Evolutionary conservation across 2,329 filamentous ascomycete genomes (phyloP).

Genomic region (Talaromyces sp.): DNA sequence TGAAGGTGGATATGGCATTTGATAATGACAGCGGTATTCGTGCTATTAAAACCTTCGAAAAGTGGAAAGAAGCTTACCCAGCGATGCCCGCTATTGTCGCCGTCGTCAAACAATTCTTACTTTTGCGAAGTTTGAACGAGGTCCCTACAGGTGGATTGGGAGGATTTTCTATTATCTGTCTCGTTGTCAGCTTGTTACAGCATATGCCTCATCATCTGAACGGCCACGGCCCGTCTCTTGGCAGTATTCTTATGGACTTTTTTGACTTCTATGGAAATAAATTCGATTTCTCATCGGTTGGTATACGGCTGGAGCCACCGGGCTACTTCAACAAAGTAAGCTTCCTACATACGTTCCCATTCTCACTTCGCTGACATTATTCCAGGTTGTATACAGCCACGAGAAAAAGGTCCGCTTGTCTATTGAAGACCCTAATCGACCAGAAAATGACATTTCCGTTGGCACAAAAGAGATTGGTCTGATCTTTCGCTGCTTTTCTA

Average conservation of each 20-base stretch:
- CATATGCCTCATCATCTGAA: constrained; percentile 68
- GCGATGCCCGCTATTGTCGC: constrained; percentile 83
- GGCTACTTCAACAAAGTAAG: constrained; percentile 72
- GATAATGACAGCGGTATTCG: constrained; percentile 80
- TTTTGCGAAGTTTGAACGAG: constrained; percentile 87
- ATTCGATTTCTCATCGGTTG: constrained; percentile 67
- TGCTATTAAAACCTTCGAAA: constrained; percentile 74
- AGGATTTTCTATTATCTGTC: constrained; percentile 89
- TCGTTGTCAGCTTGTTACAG: constrained; percentile 85
- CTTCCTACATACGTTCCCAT: not conserved
- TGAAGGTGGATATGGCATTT: constrained; percentile 91
- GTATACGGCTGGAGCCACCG: constrained; percentile 73
- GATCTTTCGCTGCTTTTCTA: constrained; percentile 67
- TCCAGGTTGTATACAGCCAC: constrained; percentile 14
- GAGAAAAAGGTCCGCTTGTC: constrained; percentile 58
- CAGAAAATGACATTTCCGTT: constrained; percentile 82
- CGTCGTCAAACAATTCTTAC: constrained; percentile 85
- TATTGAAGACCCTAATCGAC: constrained; percentile 88
- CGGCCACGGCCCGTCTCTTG: constrained; percentile 67
- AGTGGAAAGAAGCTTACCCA: constrained; percentile 76
- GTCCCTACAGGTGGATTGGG: constrained; percentile 87
- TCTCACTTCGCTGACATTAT: not conserved
- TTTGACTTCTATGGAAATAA: constrained; percentile 82
- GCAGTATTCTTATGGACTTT: constrained; percentile 80
- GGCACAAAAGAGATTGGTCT: constrained; percentile 68